Evolutionary conservation across 305 asterid species (phyloP).

Genomic region (Fraxinus nigra): DNA sequence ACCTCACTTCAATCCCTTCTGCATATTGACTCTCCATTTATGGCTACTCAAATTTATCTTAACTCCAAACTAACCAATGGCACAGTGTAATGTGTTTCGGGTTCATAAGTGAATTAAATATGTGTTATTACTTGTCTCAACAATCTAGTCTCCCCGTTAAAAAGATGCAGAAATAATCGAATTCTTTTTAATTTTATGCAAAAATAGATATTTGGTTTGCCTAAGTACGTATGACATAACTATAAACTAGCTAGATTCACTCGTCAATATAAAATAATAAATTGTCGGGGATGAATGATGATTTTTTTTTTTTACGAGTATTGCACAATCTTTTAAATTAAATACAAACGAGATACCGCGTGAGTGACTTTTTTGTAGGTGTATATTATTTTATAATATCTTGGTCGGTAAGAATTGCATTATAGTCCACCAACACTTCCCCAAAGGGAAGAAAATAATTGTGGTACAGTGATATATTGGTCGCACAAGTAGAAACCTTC

Average conservation of each 20-base stretch:
- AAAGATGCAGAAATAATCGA: not conserved
- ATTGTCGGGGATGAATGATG: not conserved
- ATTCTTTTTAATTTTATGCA: too few relatives aligned
- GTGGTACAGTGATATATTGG: not conserved
- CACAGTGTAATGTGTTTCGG: not conserved
- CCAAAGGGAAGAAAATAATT: not conserved
- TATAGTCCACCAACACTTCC: not conserved
- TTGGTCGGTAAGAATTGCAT: not conserved
- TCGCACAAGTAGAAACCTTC: not conserved
- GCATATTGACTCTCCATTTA: constrained; percentile 11
- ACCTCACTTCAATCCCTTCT: constrained; percentile 12
- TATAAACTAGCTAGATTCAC: too few relatives aligned
- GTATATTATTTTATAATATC: not conserved
- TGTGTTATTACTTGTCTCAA: too few relatives aligned
- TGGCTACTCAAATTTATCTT: not conserved
- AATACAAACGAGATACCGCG: not conserved
- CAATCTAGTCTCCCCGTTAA: not conserved
- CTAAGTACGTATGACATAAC: not conserved
- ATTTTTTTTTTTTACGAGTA: too few relatives aligned
- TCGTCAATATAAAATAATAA: too few relatives aligned
- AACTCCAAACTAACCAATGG: not conserved
- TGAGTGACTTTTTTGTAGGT: not conserved
- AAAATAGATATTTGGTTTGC: not conserved
- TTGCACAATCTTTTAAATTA: not conserved
- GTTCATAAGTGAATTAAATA: not conserved